Evolutionary conservation across 2,329 filamentous ascomycete genomes (phyloP).

Genomic region (Diaporthe vaccinii): DNA sequence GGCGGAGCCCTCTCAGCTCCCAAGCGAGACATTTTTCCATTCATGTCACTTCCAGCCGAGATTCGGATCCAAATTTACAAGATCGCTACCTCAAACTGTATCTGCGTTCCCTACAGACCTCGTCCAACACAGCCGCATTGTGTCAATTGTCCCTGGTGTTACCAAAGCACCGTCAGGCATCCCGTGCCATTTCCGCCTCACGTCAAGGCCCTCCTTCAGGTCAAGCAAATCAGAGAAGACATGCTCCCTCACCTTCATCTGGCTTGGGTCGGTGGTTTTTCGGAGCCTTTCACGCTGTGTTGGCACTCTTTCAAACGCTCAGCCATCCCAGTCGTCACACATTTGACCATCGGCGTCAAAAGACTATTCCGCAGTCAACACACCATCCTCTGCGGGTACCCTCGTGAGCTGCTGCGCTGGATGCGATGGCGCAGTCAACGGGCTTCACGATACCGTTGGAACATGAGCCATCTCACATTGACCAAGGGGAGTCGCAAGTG

Average conservation of each 20-base stretch:
- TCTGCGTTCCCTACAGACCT: not conserved
- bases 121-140: not conserved
- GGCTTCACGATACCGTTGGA: not conserved
- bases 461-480: not conserved
- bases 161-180: not conserved
- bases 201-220: not conserved
- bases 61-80: not conserved
- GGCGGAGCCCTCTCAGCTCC: not conserved
- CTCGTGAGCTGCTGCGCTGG: not conserved
- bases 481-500: not conserved
- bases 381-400: fast-evolving
- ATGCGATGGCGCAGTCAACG: not conserved
- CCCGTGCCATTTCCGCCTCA: not conserved
- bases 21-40: not conserved
- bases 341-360: not conserved
- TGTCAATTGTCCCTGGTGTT: not conserved
- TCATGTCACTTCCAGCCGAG: not conserved
- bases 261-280: not conserved
- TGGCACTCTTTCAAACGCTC: not conserved
- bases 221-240: not conserved
- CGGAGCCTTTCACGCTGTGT: no score
- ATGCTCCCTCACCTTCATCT: not conserved
- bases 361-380: not conserved
- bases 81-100: not conserved
- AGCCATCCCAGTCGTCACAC: not conserved